A percentile compares a stretch with the other conserved stretches of the same genome.
Evolutionary conservation across 805 yeast genomes (phyloP).

Genomic region (Zygosaccharomyces lentus): DNA sequence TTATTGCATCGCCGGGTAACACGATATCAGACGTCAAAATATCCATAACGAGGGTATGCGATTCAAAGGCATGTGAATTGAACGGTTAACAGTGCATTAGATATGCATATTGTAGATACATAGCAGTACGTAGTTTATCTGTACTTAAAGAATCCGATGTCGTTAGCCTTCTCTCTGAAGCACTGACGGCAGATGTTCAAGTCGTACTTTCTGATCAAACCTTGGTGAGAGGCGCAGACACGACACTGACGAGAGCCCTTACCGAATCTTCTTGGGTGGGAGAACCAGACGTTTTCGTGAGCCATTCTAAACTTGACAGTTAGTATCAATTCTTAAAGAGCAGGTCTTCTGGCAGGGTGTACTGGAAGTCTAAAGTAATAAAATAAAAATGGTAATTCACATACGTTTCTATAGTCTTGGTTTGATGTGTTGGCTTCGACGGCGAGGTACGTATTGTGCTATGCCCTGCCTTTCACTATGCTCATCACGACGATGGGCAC

Average conservation of each 20-base stretch:
- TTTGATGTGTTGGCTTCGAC: background rate
- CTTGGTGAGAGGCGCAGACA: constrained; percentile 97
- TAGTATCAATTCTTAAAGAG: constrained; percentile 3
- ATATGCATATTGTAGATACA: background rate
- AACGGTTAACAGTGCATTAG: constrained; percentile 4
- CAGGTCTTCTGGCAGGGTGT: background rate
- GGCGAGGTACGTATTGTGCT: background rate
- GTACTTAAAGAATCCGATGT: constrained; percentile 98
- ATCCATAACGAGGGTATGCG: background rate
- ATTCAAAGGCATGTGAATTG: background rate
- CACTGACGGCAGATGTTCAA: constrained; percentile 99
- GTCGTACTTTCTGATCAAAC: constrained; percentile 99
- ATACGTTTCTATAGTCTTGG: constrained; percentile 3
- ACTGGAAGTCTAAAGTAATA: background rate
- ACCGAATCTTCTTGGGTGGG: constrained; percentile 99
- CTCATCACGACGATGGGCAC: background rate
- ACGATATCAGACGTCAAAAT: background rate
- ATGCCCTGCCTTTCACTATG: background rate
- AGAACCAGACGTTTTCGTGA: constrained; percentile 99
- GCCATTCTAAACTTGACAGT: constrained; percentile 65
- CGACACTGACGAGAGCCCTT: constrained; percentile 99
- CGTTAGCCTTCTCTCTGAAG: constrained; percentile 99
- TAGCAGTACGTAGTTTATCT: constrained; percentile 52
- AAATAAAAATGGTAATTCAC: background rate
- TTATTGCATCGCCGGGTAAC: constrained; percentile 3